These are phyloP conservation scores for Globisporangium cylindrosporum DNA, from an alignment of 352 stramenopile genomes.

Conservation along the genomic window DNA sequence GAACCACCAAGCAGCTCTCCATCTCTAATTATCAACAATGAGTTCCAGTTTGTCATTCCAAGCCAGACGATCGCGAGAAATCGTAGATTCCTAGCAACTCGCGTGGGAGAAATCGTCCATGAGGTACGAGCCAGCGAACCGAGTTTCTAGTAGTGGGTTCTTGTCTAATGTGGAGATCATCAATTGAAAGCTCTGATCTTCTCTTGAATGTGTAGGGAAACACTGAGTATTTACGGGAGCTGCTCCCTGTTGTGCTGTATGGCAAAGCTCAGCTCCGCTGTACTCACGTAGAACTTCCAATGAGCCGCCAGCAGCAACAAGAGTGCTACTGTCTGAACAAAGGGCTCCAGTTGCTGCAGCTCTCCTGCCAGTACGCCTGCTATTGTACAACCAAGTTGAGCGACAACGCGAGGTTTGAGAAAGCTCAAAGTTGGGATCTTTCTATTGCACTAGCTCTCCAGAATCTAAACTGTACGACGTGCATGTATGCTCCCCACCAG, in stretches of 20 bases:
- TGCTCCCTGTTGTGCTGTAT: conserved; percentile 40
- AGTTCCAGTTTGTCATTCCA: conserved; percentile 15
- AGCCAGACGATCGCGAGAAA: conserved; percentile 8
- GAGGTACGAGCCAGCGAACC: conserved; percentile 6
- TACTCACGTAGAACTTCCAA: neutral
- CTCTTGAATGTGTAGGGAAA: conserved; percentile 16
- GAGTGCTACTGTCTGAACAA: conserved; percentile 17
- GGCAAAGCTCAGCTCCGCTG: conserved; percentile 1
- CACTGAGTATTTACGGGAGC: conserved; percentile 26
- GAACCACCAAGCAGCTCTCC: neutral
- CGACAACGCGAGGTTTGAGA: conserved; percentile 27
- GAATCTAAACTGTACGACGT: neutral
- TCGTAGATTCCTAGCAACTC: conserved; percentile 11
- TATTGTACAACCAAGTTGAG: conserved; percentile 40
- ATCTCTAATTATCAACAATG: neutral
- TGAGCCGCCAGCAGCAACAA: neutral
- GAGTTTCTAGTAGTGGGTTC: neutral
- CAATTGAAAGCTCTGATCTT: neutral
- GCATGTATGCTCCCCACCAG: neutral
- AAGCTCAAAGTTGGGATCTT: neutral
- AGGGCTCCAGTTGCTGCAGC: conserved; percentile 42
- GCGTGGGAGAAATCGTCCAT: conserved; percentile 17
- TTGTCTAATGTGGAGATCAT: neutral
- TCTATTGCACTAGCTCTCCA: neutral
- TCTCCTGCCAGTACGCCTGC: conserved; percentile 64